Percentiles rank a stretch among this genome's conserved stretches.
phyloP scores from a whole-genome alignment of 2,329 filamentous ascomycete genomes.

The Colletotrichum karsti region DNA sequence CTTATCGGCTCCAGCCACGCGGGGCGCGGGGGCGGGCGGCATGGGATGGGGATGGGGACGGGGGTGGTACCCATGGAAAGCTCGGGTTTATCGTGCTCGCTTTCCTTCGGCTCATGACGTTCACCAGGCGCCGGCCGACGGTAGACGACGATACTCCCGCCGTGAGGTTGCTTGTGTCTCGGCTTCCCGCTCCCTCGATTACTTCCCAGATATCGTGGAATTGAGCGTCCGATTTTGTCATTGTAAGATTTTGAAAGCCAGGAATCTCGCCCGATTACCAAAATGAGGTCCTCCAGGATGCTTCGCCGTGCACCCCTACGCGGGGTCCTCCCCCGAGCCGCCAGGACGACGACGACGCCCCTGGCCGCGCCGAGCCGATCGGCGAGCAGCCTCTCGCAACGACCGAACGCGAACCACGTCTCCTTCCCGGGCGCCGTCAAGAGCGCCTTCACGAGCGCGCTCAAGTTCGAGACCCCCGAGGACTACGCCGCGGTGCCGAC shows the following conservation, averaged over 20 bases:
- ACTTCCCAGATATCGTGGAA: background rate
- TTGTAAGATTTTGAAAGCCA: background rate
- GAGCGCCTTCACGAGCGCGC: constrained; percentile 85
- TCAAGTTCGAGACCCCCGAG: constrained; percentile 80
- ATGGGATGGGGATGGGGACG: background rate
- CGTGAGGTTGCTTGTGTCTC: constrained; percentile 10
- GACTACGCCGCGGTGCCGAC: constrained; percentile 83
- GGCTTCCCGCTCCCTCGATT: constrained; percentile 3
- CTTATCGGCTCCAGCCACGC: constrained; percentile 3
- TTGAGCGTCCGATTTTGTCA: background rate
- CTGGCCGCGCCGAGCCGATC: constrained; percentile 40
- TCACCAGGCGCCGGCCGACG: constrained; percentile 17
- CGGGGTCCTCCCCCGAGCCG: constrained; percentile 34
- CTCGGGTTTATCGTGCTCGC: constrained; percentile 4
- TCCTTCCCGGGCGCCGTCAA: constrained; percentile 96
- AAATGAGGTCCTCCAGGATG: constrained; percentile 33
- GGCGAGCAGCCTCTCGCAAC: constrained; percentile 63
- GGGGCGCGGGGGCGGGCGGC: background rate
- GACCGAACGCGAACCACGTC: constrained; percentile 63
- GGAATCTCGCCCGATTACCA: background rate
- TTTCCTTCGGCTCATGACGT: constrained; percentile 45
- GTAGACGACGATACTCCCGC: constrained; percentile 24
- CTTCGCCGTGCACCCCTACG: constrained; percentile 39
- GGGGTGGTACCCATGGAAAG: background rate
- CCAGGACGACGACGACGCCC: constrained; percentile 18